Evolutionary conservation across 2,329 filamentous ascomycete genomes (phyloP).

Genomic region (Sporothrix sp.): DNA sequence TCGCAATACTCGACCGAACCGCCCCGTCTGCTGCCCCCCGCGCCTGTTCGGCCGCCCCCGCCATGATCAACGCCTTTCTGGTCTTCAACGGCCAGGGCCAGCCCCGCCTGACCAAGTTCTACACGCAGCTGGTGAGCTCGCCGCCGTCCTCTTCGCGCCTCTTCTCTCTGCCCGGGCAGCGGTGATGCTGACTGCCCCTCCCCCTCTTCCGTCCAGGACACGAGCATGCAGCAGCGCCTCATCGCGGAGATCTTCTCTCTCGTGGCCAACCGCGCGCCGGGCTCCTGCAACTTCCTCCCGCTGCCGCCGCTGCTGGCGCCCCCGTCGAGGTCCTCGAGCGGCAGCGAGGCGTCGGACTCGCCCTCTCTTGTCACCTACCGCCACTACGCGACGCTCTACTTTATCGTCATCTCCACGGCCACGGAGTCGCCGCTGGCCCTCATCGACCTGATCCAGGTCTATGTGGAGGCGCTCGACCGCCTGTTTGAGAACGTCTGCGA

Average conservation of each 20-base stretch:
- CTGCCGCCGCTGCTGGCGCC: slow-evolving; percentile 55
- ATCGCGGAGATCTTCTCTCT: slow-evolving; percentile 97
- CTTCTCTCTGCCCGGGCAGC: neutral
- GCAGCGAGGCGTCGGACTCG: slow-evolving; percentile 63
- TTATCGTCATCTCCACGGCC: slow-evolving; percentile 94
- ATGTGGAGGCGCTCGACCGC: slow-evolving; percentile 88
- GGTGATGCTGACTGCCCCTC: neutral
- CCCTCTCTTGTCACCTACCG: slow-evolving; percentile 95
- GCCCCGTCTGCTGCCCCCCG: neutral
- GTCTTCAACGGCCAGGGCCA: slow-evolving; percentile 99
- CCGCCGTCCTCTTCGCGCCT: neutral
- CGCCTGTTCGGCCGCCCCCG: slow-evolving; percentile 13
- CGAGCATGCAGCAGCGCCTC: slow-evolving; percentile 89
- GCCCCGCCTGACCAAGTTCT: slow-evolving; percentile 95
- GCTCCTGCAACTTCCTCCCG: slow-evolving; percentile 94
- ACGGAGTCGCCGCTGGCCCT: slow-evolving; percentile 92
- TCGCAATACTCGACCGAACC: neutral
- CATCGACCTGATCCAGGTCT: slow-evolving; percentile 95
- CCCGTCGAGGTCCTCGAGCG: slow-evolving; percentile 51
- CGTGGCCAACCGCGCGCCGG: slow-evolving; percentile 81
- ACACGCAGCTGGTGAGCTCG: slow-evolving; percentile 76
- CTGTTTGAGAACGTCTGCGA: slow-evolving; percentile 99
- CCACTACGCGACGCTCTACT: slow-evolving; percentile 95
- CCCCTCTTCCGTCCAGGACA: slow-evolving; percentile 59
- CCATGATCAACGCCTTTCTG: slow-evolving; percentile 96